Conservation (phyloP, 139 green algal genomes). For the Asterochloris sp. region DNA sequence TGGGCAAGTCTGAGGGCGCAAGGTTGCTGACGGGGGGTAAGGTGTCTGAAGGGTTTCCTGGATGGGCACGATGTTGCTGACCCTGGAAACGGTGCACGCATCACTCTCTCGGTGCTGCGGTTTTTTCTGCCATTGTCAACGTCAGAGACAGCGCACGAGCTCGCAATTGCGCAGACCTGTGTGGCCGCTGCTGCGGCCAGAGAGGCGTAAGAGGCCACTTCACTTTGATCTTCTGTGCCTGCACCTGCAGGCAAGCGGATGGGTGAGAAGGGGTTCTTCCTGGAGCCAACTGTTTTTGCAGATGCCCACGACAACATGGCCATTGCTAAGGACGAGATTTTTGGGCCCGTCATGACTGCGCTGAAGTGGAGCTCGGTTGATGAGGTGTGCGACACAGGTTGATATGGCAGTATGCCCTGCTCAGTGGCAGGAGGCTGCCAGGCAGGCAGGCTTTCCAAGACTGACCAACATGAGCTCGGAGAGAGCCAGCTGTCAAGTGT, state of each 20-base stretch:
- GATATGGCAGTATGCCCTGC: not conserved
- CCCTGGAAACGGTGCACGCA: not conserved
- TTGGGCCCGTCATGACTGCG: constrained; percentile 45
- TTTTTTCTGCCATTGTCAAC: too few species aligned
- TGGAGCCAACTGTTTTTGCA: constrained; percentile 70
- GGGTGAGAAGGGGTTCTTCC: constrained; percentile 53
- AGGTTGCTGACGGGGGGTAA: constrained; percentile 29
- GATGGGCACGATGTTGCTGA: not conserved
- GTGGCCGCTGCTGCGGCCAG: not conserved
- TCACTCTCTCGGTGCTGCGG: not conserved
- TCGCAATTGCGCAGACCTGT: not conserved
- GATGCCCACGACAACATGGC: constrained; percentile 50
- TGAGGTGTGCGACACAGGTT: constrained; percentile 38
- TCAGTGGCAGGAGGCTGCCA: not conserved
- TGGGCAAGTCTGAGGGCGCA: constrained; percentile 45
- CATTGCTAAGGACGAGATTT: constrained; percentile 29
- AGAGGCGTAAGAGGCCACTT: not conserved
- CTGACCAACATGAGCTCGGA: not conserved
- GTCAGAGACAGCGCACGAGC: not conserved
- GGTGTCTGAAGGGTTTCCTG: not conserved
- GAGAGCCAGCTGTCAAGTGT: not conserved
- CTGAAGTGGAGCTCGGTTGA: constrained; percentile 58
- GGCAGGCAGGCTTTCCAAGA: not conserved
- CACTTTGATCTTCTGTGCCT: not conserved
- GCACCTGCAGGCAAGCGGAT: constrained; percentile 26